These are phyloP conservation scores for Drechslerella dactyloides DNA, from an alignment of 2,329 filamentous ascomycete species.

Conservation along the genomic window DNA sequence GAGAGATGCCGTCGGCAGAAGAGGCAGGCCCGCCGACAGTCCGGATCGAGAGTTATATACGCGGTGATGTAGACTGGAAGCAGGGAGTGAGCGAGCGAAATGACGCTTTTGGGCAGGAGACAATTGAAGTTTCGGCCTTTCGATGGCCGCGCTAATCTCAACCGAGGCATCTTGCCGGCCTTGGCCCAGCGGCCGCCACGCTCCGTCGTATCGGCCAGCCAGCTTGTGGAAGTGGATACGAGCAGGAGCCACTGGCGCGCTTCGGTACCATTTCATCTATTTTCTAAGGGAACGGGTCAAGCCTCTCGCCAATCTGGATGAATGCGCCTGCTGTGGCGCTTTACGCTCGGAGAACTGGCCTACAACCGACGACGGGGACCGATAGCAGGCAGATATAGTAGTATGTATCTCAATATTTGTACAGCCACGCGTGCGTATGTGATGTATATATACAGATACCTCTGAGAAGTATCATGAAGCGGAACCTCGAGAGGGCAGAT, in stretches of 20 bases:
- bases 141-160: conserved; percentile 22
- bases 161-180: conserved; percentile 39
- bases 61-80: not conserved
- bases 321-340: not conserved
- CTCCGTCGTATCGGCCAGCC: conserved; percentile 33
- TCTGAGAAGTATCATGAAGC: too few species aligned
- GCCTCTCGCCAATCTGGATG: not conserved
- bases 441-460: too few species aligned
- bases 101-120: conserved; percentile 39
- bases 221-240: conserved; percentile 47
- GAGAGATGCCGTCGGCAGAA: not conserved
- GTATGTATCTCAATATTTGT: too few species aligned
- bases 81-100: conserved; percentile 1
- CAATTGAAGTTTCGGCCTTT: conserved; percentile 18
- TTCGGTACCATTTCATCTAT: not conserved
- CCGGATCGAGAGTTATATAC: conserved; percentile 1
- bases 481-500: too few species aligned
- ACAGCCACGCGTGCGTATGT: too few species aligned
- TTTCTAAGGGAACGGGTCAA: not conserved
- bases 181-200: conserved; percentile 22
- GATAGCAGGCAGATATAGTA: too few species aligned
- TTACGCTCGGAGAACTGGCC: too few species aligned
- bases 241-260: not conserved
- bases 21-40: conserved; percentile 8
- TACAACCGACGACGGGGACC: too few species aligned